These are phyloP conservation scores for Parachlorella kessleri DNA, from an alignment of 139 green algal genomes.

Conservation along the genomic window DNA sequence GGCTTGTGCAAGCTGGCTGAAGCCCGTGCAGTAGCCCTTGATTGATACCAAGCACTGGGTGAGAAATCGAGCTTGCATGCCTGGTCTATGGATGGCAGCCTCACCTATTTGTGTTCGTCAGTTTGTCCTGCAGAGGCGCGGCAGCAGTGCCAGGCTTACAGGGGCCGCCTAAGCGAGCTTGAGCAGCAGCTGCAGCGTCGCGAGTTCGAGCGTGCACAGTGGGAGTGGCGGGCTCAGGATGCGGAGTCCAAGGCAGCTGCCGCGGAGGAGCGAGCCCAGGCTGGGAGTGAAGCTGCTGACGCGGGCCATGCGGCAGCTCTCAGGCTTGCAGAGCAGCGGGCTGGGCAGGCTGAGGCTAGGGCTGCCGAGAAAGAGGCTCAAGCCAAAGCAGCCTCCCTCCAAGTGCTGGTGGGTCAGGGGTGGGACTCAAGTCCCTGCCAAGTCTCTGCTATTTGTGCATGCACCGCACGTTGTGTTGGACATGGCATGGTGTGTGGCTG, in stretches of 20 bases:
- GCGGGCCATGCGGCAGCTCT: not conserved
- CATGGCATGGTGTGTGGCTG: too few relatives aligned
- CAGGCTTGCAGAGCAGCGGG: not conserved
- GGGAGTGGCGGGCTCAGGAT: conserved; percentile 15
- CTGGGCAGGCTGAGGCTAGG: not conserved
- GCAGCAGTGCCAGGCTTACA: conserved; percentile 4
- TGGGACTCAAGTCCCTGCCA: too few relatives aligned
- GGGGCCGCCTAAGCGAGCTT: not conserved
- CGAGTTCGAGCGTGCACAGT: conserved; percentile 7
- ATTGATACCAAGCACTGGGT: too few relatives aligned
- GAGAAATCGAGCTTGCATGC: too few relatives aligned
- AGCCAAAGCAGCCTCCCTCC: conserved; percentile 21
- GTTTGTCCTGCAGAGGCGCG: conserved; percentile 1
- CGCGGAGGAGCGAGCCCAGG: not conserved
- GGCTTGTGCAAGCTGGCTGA: not conserved
- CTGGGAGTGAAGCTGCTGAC: not conserved
- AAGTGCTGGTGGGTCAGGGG: conserved; percentile 13
- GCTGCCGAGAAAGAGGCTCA: conserved; percentile 6
- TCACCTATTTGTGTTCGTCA: too few relatives aligned
- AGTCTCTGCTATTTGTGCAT: too few relatives aligned
- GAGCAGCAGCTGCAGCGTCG: conserved; percentile 8
- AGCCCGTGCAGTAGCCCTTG: too few relatives aligned
- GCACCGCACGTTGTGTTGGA: too few relatives aligned
- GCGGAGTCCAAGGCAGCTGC: conserved; percentile 15
- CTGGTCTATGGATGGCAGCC: too few relatives aligned